Base-by-base conservation (phyloP, 345 rosid species). In the Eucalyptus regnans region DNA sequence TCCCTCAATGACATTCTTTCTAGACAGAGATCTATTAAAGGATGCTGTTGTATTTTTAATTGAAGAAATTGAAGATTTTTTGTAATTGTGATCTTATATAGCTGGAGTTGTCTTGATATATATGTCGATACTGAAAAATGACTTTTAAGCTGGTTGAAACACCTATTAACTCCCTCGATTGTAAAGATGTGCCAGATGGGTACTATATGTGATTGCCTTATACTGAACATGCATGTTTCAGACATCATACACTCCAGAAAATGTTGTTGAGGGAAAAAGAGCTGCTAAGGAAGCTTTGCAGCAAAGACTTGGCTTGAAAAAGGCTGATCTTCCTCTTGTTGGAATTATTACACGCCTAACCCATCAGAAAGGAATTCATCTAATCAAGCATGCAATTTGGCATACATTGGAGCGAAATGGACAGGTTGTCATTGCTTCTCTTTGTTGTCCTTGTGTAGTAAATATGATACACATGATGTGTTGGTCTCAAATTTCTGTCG, bases 291-390 rank as follows among this genome's bases (percentile, higher is more conserved):
- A 94, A 90, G 98, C 96, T 87, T 91, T 97, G 89, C 98, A 95
- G 94, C 94, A 91, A 89, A 96, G 90, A 90, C 96, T 97, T 92
- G 96, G 96, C 86, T 88, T 97, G 88, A 93, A 90, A 88, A 93
- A 0, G 81, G 91, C 93, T 13, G 96, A 96, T 89, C 93, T 94
- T 80, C 99, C 99, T 54, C 64, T 96, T 87, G 94, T 97, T 27
- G 99, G 98, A 87, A 95, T 96, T 88, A 93, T 96, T 88, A 92
- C 96, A 43, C 98, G 99, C 88, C 95, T 97, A 89, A 97, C 99
- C 48, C 99, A 95, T 91, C 99, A 97, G 91, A 97, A 97, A 93
- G 99, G 99, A 90, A 96, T 96, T 90, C 98, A 95, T 92, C 96
- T 96, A 87, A 97, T 97, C 93, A 95, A 96, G 92, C 98, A 97